Evolutionary conservation across 2,329 filamentous ascomycete species (phyloP).

Genomic region (Talaromyces albobiverticillius): DNA sequence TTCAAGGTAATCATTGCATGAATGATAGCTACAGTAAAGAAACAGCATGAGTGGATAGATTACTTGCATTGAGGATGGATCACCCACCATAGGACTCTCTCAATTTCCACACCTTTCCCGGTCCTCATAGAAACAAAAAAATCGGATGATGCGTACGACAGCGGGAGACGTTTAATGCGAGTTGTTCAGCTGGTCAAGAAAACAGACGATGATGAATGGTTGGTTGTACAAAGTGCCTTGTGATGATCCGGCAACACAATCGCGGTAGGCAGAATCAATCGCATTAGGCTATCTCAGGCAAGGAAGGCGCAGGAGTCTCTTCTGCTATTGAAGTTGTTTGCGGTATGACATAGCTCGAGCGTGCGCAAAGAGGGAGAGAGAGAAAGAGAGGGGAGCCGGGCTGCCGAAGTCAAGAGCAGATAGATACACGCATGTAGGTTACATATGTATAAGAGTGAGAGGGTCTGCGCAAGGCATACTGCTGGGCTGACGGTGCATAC

Average conservation of each 20-base stretch:
- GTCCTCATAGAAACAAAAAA: no score
- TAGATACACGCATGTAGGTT: no score
- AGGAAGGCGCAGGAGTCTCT: not conserved
- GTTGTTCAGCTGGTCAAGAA: not conserved
- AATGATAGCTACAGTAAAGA: not conserved
- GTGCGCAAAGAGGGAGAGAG: no score
- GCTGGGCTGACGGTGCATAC: no score
- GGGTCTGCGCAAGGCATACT: no score
- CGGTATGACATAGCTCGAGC: not conserved
- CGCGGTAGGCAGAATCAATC: not conserved
- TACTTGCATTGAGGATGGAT: not conserved
- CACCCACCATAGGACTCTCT: slow-evolving; percentile 3
- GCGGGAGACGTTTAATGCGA: not conserved
- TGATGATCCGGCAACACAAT: not conserved
- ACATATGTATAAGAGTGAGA: no score
- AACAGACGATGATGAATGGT: not conserved
- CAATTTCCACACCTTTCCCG: not conserved
- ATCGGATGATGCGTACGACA: no score
- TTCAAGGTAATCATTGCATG: slow-evolving; percentile 28
- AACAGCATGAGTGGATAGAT: not conserved
- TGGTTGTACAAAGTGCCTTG: not conserved
- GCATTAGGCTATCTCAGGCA: not conserved
- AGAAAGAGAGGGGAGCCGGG: not conserved
- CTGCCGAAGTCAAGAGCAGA: no score
- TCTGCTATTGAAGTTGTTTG: not conserved